These are phyloP conservation scores for Ophiocordyceps sinensis DNA, from an alignment of 2,329 filamentous ascomycete species.

Conservation along the genomic window DNA sequence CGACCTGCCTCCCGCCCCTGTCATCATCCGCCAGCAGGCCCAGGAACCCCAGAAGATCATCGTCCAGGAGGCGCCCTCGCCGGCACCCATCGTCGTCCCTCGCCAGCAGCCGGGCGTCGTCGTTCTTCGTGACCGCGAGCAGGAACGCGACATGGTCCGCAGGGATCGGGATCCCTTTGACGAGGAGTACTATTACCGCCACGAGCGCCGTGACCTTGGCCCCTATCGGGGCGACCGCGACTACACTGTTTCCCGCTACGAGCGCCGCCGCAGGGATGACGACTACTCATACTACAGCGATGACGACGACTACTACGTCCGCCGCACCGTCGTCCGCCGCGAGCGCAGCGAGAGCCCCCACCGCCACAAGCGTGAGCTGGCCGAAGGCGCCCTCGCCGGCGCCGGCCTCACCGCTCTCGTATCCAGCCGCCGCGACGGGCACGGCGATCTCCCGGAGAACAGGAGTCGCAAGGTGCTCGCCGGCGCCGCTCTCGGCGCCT, in stretches of 20 bases:
- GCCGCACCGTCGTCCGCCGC: constrained; percentile 30
- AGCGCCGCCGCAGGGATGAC: constrained; percentile 25
- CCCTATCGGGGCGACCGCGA: constrained; percentile 20
- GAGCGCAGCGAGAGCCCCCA: constrained; percentile 35
- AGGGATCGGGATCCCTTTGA: constrained; percentile 21
- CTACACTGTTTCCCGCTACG: constrained; percentile 20
- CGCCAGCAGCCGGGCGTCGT: constrained; percentile 29
- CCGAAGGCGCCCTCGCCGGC: constrained; percentile 50
- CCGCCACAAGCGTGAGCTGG: constrained; percentile 43
- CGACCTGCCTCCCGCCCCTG: constrained; percentile 32
- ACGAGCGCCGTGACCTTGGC: constrained; percentile 27
- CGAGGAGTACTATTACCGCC: constrained; percentile 38
- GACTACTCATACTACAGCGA: constrained; percentile 21
- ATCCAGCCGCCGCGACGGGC: constrained; percentile 35
- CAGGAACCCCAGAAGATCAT: constrained; percentile 45
- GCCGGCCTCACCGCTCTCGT: constrained; percentile 47
- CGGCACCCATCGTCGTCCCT: constrained; percentile 35
- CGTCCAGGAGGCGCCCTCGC: constrained; percentile 40
- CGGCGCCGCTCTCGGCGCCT: constrained; percentile 46
- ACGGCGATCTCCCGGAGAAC: constrained; percentile 34
- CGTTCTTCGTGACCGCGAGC: constrained; percentile 27
- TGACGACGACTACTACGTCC: constrained; percentile 34
- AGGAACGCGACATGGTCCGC: constrained; percentile 19
- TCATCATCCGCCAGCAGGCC: constrained; percentile 41
- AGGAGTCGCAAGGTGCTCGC: constrained; percentile 44